phyloP scores from a whole-genome alignment of 257 asterid genomes.

The Salvia hispanica region DNA sequence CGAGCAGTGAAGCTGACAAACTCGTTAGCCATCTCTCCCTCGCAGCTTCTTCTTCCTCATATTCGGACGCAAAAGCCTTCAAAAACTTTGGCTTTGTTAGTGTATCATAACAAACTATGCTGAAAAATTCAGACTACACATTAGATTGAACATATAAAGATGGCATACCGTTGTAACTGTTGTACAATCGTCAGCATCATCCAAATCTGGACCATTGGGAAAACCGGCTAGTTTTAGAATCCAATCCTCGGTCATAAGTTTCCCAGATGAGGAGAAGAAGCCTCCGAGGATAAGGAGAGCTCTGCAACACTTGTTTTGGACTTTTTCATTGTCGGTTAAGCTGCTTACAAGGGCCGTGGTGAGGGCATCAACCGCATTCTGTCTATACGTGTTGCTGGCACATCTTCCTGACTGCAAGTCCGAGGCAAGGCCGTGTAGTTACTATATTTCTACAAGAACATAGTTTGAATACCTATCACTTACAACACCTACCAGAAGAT shows the following conservation, averaged over 20 bases:
- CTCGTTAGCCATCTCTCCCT: constrained; percentile 62
- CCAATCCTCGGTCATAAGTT: constrained; percentile 92
- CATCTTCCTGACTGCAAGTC: constrained; percentile 56
- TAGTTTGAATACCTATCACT: neutral
- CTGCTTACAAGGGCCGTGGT: constrained; percentile 54
- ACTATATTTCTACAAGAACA: neutral
- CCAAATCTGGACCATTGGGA: constrained; percentile 64
- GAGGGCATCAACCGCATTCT: constrained; percentile 69
- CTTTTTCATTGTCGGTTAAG: constrained; percentile 48
- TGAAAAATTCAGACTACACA: neutral
- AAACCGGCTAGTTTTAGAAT: constrained; percentile 68
- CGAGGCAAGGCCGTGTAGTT: constrained; percentile 13
- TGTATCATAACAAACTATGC: neutral
- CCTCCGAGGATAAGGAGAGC: constrained; percentile 80
- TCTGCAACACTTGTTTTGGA: constrained; percentile 55
- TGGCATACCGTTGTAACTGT: constrained; percentile 40
- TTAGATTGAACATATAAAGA: neutral
- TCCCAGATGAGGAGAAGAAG: constrained; percentile 67
- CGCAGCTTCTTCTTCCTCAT: constrained; percentile 52
- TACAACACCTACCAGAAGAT: constrained; percentile 60
- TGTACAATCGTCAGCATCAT: constrained; percentile 38
- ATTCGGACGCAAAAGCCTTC: constrained; percentile 39
- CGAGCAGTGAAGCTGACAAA: constrained; percentile 56
- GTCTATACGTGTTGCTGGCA: constrained; percentile 38
- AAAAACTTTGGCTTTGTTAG: neutral